Evolutionary conservation across 805 yeast genomes (phyloP).

Genomic region (Zygosaccharomyces kombuchaensis): DNA sequence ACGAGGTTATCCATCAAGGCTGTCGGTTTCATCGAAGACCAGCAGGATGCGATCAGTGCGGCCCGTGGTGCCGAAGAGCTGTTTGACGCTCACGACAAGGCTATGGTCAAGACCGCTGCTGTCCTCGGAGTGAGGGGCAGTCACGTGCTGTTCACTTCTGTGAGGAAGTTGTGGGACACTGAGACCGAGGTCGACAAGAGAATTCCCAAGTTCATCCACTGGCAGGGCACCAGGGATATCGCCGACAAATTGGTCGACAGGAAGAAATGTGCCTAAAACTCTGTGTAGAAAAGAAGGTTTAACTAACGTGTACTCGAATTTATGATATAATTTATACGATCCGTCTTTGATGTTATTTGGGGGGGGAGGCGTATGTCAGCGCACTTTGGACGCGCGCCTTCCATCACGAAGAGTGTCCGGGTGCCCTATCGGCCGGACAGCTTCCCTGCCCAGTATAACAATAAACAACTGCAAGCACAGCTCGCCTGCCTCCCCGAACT

Average conservation of each 20-base stretch:
- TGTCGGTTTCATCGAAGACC: conserved; percentile 58
- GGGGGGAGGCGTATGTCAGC: not conserved
- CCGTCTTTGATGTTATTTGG: not conserved
- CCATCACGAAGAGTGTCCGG: no score
- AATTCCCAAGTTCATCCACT: conserved; percentile 84
- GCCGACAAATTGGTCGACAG: conserved; percentile 85
- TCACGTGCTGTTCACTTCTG: conserved; percentile 66
- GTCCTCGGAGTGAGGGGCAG: conserved; percentile 82
- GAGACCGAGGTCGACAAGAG: conserved; percentile 80
- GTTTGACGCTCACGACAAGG: conserved; percentile 31
- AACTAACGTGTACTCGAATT: not conserved
- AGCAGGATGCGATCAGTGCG: conserved; percentile 25
- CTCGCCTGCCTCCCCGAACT: no score
- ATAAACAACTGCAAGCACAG: no score
- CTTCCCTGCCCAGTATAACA: no score
- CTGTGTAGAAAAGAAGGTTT: not conserved
- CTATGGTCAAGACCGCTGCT: conserved; percentile 54
- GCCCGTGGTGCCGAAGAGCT: conserved; percentile 34
- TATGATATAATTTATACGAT: not conserved
- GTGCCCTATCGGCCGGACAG: no score
- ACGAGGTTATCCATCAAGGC: conserved; percentile 68
- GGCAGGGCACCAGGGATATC: conserved; percentile 71
- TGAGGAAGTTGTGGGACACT: conserved; percentile 73
- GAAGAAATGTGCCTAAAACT: conserved; percentile 32
- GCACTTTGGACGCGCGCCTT: no score